Conservation (phyloP, 2,329 filamentous ascomycete species). For the Aspergillus neoniger region DNA sequence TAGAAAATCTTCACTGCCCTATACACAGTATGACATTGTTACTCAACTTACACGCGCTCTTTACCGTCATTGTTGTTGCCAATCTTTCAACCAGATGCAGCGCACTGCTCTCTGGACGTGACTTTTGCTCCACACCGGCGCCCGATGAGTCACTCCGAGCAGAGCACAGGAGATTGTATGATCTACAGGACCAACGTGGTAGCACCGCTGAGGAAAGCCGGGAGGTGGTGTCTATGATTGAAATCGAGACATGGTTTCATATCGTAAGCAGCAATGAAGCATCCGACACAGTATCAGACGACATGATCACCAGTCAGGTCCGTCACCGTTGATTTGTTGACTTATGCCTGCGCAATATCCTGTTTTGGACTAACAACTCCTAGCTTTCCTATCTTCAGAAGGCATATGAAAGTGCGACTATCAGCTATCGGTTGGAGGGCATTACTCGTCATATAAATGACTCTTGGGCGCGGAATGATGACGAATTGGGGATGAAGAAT, state of each 20-base stretch:
- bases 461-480: conserved; percentile 54
- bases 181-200: conserved; percentile 17
- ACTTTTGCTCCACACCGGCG: conserved; percentile 35
- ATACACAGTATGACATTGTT: conserved; percentile 28
- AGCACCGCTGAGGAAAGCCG: conserved; percentile 21
- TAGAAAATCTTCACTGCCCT: neutral
- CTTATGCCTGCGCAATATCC: neutral
- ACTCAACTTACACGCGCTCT: conserved; percentile 20
- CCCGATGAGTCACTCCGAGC: conserved; percentile 30
- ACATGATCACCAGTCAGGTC: conserved; percentile 41
- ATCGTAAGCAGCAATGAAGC: conserved; percentile 40
- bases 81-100: conserved; percentile 21
- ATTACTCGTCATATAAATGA: conserved; percentile 56
- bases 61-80: conserved; percentile 22
- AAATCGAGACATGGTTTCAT: conserved; percentile 48
- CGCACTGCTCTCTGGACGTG: conserved; percentile 20
- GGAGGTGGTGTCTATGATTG: conserved; percentile 28
- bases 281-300: conserved; percentile 30
- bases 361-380: neutral
- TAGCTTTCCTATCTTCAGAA: conserved; percentile 45
- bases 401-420: conserved; percentile 47
- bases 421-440: conserved; percentile 53
- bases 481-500: conserved; percentile 55
- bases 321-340: conserved; percentile 8
- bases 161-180: conserved; percentile 29